Evolutionary conservation across 805 yeast genomes (phyloP).

Genomic region (Yarrowia deformans): DNA sequence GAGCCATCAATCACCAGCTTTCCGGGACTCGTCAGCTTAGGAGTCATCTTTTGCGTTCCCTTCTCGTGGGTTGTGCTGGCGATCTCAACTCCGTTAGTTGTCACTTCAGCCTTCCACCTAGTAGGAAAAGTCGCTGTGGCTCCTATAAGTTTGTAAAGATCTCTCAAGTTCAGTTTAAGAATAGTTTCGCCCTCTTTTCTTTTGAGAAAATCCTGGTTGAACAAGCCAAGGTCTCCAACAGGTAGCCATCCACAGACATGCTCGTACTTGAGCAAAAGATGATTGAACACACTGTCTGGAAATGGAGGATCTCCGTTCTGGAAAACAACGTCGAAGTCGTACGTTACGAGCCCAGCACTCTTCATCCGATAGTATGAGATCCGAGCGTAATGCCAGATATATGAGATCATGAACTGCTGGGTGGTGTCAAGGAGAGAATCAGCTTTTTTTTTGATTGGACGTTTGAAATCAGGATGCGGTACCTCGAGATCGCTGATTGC

Average conservation of each 20-base stretch:
- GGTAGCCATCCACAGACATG: not conserved
- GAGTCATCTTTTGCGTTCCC: not conserved
- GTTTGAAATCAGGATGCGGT: not conserved
- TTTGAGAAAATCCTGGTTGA: not conserved
- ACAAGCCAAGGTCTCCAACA: not conserved
- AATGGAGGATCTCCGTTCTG: not conserved
- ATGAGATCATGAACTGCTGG: not conserved
- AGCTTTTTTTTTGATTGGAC: not conserved
- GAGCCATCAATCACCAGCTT: not conserved
- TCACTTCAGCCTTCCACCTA: not conserved
- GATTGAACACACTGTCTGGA: not conserved
- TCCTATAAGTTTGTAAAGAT: not conserved
- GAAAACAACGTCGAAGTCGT: not conserved
- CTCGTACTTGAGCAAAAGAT: not conserved
- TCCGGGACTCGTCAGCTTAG: not conserved
- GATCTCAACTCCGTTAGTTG: not conserved
- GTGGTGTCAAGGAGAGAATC: not conserved
- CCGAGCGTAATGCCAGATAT: not conserved
- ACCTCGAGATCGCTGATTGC: too few relatives aligned
- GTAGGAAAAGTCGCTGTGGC: not conserved
- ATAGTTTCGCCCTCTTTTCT: not conserved
- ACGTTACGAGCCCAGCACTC: not conserved
- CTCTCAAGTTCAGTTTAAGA: too few relatives aligned
- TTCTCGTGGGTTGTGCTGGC: not conserved
- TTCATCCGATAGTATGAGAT: not conserved